Evolutionary conservation across 306 rosid genomes (phyloP), one percentile per base, ranked within the genome.

Genomic region (Cotoneaster glaucophyllus): DNA sequence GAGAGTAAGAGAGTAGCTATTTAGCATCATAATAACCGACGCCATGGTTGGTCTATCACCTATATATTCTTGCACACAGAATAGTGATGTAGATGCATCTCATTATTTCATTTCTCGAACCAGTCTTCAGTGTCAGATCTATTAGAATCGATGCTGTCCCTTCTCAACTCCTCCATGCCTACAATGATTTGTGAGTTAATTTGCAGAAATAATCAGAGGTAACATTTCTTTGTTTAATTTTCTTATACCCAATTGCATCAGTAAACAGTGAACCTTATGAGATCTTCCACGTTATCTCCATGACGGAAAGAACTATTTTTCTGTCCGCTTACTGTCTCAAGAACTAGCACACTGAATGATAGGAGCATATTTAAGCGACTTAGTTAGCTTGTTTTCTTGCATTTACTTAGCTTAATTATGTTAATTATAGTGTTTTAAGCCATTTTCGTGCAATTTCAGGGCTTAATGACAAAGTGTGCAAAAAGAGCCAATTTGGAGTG

Each of bases 161-260:
- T 29, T 70, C 62, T 21, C 62, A 70, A 28, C 74, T 68, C n/a
- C 29, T 68, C 72, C 37, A 68, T 25, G 57, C 72, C 57, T 68
- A 8, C 72, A 68, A 41, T 26, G 62, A 29, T 70, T 70, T 70
- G 6, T 50, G 62, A 29, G 5, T 17, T 26, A 18, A 56, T 56
- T 56, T 56, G 41, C 12, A 26, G 4, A 26, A 31, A 63, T 8
- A 31, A 50, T 26, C 18, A 70, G 45, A 18, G 41, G 21, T 28
- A 5, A 17, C 0, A 28, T 69, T 69, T 15, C 31, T 44, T 48
- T 50, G n/a, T 8, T 26, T 18, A 6, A 28, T 61, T 18, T 15
- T 48, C 8, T 48, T 65, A 8, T 24, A 65, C 11, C 4, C 17
- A 34, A 34, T 21, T 34, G 25, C n/a, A 65, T 31, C 21, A 4